Evolutionary conservation across 805 yeast species (phyloP).

Genomic region (Grigorovia yakushimaensis): DNA sequence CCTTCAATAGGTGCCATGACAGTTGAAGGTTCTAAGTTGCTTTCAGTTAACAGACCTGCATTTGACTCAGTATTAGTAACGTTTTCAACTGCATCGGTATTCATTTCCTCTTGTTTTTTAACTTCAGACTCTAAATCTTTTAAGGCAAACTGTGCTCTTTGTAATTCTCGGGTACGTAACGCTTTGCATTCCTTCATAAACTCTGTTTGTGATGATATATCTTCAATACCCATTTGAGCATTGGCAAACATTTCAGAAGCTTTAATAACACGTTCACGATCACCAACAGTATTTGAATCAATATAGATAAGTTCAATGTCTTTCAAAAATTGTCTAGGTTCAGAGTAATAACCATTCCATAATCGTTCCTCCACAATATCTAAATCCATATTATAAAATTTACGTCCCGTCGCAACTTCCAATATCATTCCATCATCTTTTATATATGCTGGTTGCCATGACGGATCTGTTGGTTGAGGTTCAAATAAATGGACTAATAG

Average conservation of each 20-base stretch:
- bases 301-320: constrained; percentile 77
- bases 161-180: constrained; percentile 54
- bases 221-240: constrained; percentile 93
- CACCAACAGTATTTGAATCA: constrained; percentile 67
- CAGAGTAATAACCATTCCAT: constrained; percentile 94
- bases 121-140: constrained; percentile 22
- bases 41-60: not conserved
- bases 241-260: constrained; percentile 96
- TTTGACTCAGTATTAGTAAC: constrained; percentile 2
- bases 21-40: not conserved
- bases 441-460: constrained; percentile 34
- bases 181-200: constrained; percentile 70
- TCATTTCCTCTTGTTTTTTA: not conserved
- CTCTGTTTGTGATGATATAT: constrained; percentile 55
- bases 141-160: constrained; percentile 34
- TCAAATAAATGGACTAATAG: constrained; percentile 71
- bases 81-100: constrained; percentile 1
- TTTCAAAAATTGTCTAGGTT: constrained; percentile 78
- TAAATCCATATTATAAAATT: constrained; percentile 78
- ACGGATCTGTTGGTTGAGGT: constrained; percentile 33
- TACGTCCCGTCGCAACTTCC: constrained; percentile 67
- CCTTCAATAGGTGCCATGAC: constrained; percentile 4
- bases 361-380: constrained; percentile 89
- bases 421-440: constrained; percentile 65
- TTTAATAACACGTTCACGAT: constrained; percentile 66